Conservation (phyloP, 768 basidiomycete genomes). For the Phlebiopsis flavidoalba region DNA sequence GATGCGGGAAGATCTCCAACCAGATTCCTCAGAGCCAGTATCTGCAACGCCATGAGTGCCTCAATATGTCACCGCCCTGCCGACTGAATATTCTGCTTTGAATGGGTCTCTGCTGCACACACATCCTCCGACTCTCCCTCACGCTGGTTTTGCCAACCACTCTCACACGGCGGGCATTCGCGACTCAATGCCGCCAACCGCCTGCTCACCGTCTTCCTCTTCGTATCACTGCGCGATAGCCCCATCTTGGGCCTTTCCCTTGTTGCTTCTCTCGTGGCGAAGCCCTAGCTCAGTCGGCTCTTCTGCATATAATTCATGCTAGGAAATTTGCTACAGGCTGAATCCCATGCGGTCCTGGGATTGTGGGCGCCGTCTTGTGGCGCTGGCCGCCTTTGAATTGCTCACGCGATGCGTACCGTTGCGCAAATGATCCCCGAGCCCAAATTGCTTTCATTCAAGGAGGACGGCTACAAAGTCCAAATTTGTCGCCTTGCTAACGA, state of each 20-base stretch:
- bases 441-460: too few species aligned
- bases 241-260: conserved; percentile 5
- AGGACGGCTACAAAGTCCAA: background rate
- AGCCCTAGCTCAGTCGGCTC: background rate
- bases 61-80: background rate
- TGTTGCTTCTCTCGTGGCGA: conserved; percentile 2
- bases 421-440: too few species aligned
- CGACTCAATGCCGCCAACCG: background rate
- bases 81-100: background rate
- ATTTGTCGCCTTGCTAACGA: background rate
- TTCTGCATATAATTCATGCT: background rate
- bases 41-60: background rate
- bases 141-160: background rate
- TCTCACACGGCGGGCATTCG: background rate
- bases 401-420: background rate
- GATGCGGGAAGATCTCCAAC: conserved; percentile 2
- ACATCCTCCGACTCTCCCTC: background rate
- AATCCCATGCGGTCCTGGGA: background rate
- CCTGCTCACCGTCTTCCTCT: background rate
- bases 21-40: background rate
- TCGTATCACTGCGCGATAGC: background rate
- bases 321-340: background rate
- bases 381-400: background rate
- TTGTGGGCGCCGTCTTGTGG: background rate
- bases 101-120: background rate